Evolutionary conservation across 1,284 basidiomycete species (phyloP).

Genomic region (Ceratobasidium sp.): DNA sequence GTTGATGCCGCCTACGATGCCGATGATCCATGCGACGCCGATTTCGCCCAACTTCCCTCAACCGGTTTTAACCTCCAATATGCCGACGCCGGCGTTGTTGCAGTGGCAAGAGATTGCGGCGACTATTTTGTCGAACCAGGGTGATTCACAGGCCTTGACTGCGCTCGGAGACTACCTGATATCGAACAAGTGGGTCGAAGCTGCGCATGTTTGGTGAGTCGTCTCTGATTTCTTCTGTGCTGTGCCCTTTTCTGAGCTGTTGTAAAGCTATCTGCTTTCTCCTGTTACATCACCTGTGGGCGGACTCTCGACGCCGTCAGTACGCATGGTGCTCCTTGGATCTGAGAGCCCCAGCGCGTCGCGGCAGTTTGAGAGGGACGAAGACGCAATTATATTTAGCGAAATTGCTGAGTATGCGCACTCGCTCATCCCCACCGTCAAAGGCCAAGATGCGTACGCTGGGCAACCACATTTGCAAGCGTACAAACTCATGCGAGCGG

Average conservation of each 20-base stretch:
- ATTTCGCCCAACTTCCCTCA: constrained; percentile 74
- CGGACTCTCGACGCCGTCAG: constrained; percentile 71
- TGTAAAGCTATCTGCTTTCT: constrained; percentile 85
- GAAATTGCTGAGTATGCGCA: constrained; percentile 95
- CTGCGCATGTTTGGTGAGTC: constrained; percentile 90
- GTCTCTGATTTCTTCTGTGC: constrained; percentile 16
- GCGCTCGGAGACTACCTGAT: constrained; percentile 88
- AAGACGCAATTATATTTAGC: constrained; percentile 87
- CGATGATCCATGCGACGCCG: constrained; percentile 66
- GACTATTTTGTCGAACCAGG: constrained; percentile 84
- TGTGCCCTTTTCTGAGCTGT: constrained; percentile 39
- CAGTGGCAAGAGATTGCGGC: constrained; percentile 91
- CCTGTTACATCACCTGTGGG: constrained; percentile 84
- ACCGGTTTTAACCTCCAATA: constrained; percentile 59
- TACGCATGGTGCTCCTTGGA: constrained; percentile 76
- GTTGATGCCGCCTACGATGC: constrained; percentile 60
- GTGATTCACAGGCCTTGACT: constrained; percentile 79
- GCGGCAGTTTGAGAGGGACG: constrained; percentile 73
- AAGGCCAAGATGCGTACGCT: constrained; percentile 88
- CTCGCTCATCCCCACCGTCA: constrained; percentile 77
- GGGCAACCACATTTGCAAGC: constrained; percentile 91
- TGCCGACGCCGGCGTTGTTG: constrained; percentile 71
- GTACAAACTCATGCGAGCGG: constrained; percentile 87
- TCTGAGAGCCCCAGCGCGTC: constrained; percentile 68
- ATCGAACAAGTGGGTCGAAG: constrained; percentile 81